These are phyloP conservation scores for Leccinellum rugosiceps DNA, from an alignment of 768 basidiomycete species.

Conservation along the genomic window DNA sequence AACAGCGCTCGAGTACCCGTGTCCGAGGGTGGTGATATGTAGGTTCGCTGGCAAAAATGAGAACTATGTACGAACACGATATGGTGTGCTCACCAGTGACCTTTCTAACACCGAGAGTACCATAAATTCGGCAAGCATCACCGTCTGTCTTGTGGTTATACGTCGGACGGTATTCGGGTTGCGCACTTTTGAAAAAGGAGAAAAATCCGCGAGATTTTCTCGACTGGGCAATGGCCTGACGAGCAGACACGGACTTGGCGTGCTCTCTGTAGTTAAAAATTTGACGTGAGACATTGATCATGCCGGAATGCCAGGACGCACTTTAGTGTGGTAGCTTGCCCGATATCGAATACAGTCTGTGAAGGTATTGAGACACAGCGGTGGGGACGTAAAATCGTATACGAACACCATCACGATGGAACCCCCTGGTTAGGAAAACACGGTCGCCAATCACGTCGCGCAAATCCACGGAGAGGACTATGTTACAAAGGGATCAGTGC, in stretches of 20 bases:
- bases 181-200: constrained; percentile 45
- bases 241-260: constrained; percentile 60
- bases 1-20: constrained; percentile 84
- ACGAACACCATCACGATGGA: constrained; percentile 82
- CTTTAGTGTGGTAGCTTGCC: constrained; percentile 75
- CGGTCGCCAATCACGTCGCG: constrained; percentile 94
- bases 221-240: constrained; percentile 69
- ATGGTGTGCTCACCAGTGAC: constrained; percentile 63
- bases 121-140: constrained; percentile 83
- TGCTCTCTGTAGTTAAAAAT: constrained; percentile 48
- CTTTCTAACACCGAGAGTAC: constrained; percentile 79
- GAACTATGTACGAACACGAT: not conserved
- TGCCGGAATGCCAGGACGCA: constrained; percentile 24
- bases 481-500: not conserved
- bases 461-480: constrained; percentile 85
- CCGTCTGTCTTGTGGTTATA: constrained; percentile 67
- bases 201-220: constrained; percentile 74
- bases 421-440: constrained; percentile 73
- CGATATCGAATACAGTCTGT: constrained; percentile 76
- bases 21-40: constrained; percentile 91
- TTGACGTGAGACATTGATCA: not conserved
- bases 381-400: not conserved
- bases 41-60: constrained; percentile 62
- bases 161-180: constrained; percentile 62
- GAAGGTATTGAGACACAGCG: not conserved